Evolutionary conservation across 2,329 filamentous ascomycete species (phyloP).

Genomic region (Fusarium sp.): DNA sequence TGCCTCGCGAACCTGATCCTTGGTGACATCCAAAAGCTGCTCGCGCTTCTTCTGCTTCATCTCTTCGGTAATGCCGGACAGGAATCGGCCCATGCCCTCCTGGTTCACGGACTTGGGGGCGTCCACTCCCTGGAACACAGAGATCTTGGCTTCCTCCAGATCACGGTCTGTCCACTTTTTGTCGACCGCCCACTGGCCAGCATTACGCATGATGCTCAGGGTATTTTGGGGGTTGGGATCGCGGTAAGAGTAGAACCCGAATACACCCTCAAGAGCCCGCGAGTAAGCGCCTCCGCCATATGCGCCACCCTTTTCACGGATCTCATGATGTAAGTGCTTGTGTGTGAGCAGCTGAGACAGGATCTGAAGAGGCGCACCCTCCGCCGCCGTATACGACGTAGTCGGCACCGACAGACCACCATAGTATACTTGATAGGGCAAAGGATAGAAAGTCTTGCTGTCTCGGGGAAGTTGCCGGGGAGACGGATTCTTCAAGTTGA

Average conservation of each 20-base stretch:
- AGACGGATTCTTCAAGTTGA: conserved; percentile 55
- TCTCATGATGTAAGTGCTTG: conserved; percentile 96
- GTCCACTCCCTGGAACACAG: conserved; percentile 91
- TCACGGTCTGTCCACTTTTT: conserved; percentile 85
- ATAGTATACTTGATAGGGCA: conserved; percentile 98
- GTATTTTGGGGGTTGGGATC: conserved; percentile 95
- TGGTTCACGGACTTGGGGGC: conserved; percentile 87
- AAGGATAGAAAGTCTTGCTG: conserved; percentile 86
- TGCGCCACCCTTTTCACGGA: conserved; percentile 95
- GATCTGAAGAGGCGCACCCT: conserved; percentile 85
- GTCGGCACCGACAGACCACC: conserved; percentile 85
- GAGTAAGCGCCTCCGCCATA: conserved; percentile 94
- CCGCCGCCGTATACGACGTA: conserved; percentile 80
- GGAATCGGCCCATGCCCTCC: conserved; percentile 87
- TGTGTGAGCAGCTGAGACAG: conserved; percentile 93
- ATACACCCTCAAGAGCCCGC: conserved; percentile 81
- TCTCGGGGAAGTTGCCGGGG: conserved; percentile 58
- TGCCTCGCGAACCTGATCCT: conserved; percentile 80
- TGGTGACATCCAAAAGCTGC: conserved; percentile 85
- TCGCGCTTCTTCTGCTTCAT: conserved; percentile 90
- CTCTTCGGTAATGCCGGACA: conserved; percentile 84
- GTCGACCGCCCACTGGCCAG: conserved; percentile 84
- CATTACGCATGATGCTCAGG: conserved; percentile 82
- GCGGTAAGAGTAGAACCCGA: conserved; percentile 96
- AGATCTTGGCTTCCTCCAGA: conserved; percentile 94